Evolutionary conservation across 768 basidiomycete species (phyloP), one percentile per base, ranked within the genome.

Genomic region (Hortiboletus campestris): DNA sequence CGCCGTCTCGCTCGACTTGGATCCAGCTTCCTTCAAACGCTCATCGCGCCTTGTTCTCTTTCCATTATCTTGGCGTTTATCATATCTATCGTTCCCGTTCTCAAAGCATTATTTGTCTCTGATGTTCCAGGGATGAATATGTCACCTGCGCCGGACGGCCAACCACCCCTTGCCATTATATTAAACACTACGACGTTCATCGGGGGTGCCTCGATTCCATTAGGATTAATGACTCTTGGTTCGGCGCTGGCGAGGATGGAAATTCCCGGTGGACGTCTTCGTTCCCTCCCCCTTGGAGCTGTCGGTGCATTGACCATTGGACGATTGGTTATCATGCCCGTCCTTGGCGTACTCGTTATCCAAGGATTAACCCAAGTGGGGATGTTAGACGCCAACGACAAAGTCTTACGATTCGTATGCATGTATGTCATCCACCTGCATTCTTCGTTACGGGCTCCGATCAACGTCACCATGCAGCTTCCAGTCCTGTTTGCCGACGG

Each of bases 381-480:
- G 1, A 41, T 88, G 8, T 79, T 88, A 19, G 60, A 76, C 6
- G 62, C 62, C 51, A 74, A 81, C 0, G 79, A 88, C 59, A 81
- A 81, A 35, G 83, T 88, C 0, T 64, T 89, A 19, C 76, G 78
- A 57, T 86, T 88, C 51, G 80, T 88, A 16, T 84, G 84, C 80
- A 83, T 88, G 86, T 86, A 53, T 65, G 85, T 73, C 4, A 32
- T 57, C 45, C 59, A 29, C 29, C 4, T 49, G 11, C 20, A 10
- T 20, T n/a, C 45, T 14, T n/a, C 29, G 28, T 49, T 17, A 28
- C 1, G n/a, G 7, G 17, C 36, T 52, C 13, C 42, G 25, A 34
- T 43, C 19, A 53, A 49, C 19, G 17, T 25, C 25, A 35, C 35
- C 13, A 29, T 52, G 19, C 56, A 85, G 83, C 55, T 82, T 86